Conservation (phyloP, 768 basidiomycete genomes). For the Termitomyces sp. region DNA sequence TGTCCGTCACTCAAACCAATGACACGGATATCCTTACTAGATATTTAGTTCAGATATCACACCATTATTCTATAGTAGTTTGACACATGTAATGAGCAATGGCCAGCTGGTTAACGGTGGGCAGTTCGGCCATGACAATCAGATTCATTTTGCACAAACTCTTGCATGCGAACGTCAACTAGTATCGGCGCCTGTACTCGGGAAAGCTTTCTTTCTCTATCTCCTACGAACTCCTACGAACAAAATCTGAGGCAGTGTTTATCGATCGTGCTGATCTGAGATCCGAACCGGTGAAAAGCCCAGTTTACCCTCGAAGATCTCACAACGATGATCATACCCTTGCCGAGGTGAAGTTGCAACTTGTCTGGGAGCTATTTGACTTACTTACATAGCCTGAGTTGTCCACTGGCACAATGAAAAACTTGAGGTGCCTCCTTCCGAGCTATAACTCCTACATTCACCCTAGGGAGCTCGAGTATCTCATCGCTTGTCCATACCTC, state of each 20-base stretch:
- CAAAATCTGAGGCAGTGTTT: too few species aligned
- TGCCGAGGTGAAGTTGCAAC: constrained; percentile 15
- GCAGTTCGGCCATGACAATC: too few species aligned
- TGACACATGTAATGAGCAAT: too few species aligned
- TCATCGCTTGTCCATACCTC: constrained; percentile 24
- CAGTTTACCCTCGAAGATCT: not conserved
- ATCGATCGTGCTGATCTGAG: too few species aligned
- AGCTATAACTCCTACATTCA: constrained; percentile 11
- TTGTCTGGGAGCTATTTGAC: not conserved
- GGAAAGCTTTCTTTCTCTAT: too few species aligned
- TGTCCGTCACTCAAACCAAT: constrained; percentile 8
- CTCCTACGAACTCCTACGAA: too few species aligned
- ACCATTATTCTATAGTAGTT: not conserved
- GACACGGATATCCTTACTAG: not conserved
- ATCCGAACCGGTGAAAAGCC: too few species aligned
- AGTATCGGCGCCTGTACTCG: too few species aligned
- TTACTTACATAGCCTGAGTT: not conserved
- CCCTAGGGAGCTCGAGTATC: constrained; percentile 13
- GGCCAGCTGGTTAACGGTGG: too few species aligned
- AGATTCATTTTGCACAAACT: too few species aligned
- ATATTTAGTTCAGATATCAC: not conserved
- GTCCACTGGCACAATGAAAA: constrained; percentile 6
- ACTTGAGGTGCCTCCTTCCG: constrained; percentile 12
- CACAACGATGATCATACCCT: constrained; percentile 17
- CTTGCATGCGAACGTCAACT: too few species aligned